Percentiles rank a stretch among this genome's conserved stretches.
Evolutionary conservation across 257 asterid species (phyloP).

Genomic region (Thymus quinquecostatus): DNA sequence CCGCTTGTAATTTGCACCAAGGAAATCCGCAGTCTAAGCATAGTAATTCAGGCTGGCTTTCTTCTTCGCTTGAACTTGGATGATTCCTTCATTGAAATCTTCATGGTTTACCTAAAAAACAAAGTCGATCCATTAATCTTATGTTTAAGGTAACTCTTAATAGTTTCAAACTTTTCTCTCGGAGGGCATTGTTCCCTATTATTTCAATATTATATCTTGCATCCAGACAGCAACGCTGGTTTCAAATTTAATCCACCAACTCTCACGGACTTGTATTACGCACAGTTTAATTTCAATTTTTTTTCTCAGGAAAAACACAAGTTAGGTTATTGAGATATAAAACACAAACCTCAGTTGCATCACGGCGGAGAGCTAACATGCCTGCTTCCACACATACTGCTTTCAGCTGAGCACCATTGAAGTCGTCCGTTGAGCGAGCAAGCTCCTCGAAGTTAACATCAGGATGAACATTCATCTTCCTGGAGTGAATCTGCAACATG

Average conservation of each 20-base stretch:
- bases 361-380: conserved; percentile 96
- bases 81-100: conserved; percentile 93
- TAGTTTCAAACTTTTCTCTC: neutral
- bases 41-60: conserved; percentile 86
- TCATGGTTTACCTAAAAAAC: conserved; percentile 81
- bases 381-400: conserved; percentile 99
- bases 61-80: conserved; percentile 97
- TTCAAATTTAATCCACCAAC: neutral
- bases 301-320: neutral
- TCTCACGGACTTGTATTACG: neutral
- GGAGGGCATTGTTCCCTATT: too few relatives aligned
- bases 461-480: conserved; percentile 95
- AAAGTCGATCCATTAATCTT: neutral
- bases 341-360: conserved; percentile 84
- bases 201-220: neutral
- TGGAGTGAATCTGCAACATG: conserved; percentile 76
- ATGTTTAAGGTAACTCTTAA: neutral
- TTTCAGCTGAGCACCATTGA: conserved; percentile 95
- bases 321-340: neutral
- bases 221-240: neutral
- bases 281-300: too few relatives aligned
- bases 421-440: conserved; percentile 97
- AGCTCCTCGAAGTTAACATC: conserved; percentile 98
- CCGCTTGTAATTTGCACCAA: neutral
- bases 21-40: conserved; percentile 47